Conservation (phyloP, 1,284 basidiomycete genomes). For the Pseudozyma flocculosa region DNA sequence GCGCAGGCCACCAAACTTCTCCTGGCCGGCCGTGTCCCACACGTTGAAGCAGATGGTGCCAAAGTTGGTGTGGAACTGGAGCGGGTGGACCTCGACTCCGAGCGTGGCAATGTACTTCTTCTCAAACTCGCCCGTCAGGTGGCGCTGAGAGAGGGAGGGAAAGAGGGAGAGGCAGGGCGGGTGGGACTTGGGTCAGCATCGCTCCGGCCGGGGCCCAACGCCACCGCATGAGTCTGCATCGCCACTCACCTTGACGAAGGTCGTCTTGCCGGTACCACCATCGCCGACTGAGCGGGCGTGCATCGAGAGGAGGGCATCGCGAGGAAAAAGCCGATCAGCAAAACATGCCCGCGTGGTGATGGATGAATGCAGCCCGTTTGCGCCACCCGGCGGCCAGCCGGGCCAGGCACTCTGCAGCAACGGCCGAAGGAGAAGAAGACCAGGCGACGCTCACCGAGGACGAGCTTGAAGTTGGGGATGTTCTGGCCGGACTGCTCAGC, state of each 20-base stretch:
- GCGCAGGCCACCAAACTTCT: constrained; percentile 74
- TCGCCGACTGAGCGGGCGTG: constrained; percentile 89
- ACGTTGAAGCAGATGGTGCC: constrained; percentile 99
- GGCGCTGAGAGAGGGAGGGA: constrained; percentile 69
- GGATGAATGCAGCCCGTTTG: too few species aligned
- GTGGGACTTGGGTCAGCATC: too few species aligned
- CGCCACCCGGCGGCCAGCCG: too few species aligned
- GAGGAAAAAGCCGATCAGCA: neutral
- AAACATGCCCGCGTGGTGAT: too few species aligned
- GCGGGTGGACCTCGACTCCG: constrained; percentile 98
- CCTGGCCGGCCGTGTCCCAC: constrained; percentile 99
- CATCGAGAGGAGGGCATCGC: neutral
- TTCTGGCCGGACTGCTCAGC: constrained; percentile 29
- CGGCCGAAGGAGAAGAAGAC: too few species aligned
- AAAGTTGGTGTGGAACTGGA: constrained; percentile 94
- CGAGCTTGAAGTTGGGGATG: constrained; percentile 96
- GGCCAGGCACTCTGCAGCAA: too few species aligned
- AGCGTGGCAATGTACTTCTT: constrained; percentile 99
- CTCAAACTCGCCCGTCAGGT: constrained; percentile 97
- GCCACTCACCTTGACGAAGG: constrained; percentile 57
- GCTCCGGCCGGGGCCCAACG: too few species aligned
- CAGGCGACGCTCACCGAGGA: constrained; percentile 71
- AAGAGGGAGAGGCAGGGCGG: neutral
- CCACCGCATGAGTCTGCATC: too few species aligned
- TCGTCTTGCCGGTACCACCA: constrained; percentile 85